A percentile compares a stretch with the other conserved stretches of the same genome.
Evolutionary conservation across 257 asterid genomes (phyloP).

Genomic region (Solanum lycopersicoides): DNA sequence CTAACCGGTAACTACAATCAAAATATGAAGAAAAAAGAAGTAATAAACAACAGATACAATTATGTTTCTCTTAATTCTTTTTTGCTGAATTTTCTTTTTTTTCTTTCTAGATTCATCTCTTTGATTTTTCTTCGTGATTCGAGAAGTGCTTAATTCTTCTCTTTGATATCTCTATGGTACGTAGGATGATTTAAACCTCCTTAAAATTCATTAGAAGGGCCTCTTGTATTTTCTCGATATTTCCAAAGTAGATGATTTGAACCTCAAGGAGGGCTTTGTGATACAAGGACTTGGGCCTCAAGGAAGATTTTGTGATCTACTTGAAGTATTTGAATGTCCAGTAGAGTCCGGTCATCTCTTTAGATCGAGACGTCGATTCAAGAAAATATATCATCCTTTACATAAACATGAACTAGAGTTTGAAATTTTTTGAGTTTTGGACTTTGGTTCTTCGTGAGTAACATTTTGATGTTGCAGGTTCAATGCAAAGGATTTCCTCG

Average conservation of each 20-base stretch:
- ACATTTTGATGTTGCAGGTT: slow-evolving; percentile 19
- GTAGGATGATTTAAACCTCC: background rate
- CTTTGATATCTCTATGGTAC: background rate
- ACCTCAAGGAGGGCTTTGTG: too few species aligned
- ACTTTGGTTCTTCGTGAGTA: background rate
- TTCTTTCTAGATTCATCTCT: background rate
- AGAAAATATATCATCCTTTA: too few species aligned
- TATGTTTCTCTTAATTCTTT: background rate
- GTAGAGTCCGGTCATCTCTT: too few species aligned
- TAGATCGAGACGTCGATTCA: too few species aligned
- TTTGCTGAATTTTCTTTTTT: background rate
- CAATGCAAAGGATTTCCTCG: slow-evolving; percentile 49
- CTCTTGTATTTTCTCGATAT: too few species aligned
- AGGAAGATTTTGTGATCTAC: too few species aligned
- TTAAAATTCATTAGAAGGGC: too few species aligned
- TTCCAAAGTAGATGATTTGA: too few species aligned
- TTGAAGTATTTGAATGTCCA: too few species aligned
- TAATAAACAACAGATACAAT: too few species aligned
- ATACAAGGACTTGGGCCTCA: too few species aligned
- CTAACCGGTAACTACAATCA: background rate
- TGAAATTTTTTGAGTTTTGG: background rate
- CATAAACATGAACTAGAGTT: background rate
- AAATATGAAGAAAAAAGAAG: background rate
- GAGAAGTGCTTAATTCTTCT: too few species aligned
- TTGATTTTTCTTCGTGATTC: background rate